phyloP scores from a whole-genome alignment of 768 basidiomycete species.

The Mycena venus region DNA sequence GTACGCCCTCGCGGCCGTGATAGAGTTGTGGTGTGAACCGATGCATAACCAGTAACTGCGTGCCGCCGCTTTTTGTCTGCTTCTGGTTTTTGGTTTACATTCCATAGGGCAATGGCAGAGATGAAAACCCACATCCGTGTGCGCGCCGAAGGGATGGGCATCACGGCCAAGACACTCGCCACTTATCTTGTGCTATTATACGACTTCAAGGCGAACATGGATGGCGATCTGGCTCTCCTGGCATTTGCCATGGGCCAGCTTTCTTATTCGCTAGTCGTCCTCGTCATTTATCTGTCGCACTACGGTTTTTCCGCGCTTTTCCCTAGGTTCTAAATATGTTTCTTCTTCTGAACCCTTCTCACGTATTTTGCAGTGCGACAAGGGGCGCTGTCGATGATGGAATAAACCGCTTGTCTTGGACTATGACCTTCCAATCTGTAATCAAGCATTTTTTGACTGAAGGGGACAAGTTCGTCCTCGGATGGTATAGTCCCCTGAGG shows the following conservation, averaged over 20 bases:
- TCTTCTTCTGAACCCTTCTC: not conserved
- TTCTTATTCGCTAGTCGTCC: conserved; percentile 73
- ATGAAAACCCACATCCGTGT: conserved; percentile 80
- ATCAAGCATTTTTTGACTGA: conserved; percentile 97
- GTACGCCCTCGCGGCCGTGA: conserved; percentile 81
- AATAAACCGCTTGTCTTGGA: conserved; percentile 74
- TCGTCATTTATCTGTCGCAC: conserved; percentile 65
- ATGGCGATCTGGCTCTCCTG: conserved; percentile 70
- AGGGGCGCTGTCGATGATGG: conserved; percentile 54
- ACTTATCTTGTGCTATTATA: conserved; percentile 78
- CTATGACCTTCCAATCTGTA: conserved; percentile 90
- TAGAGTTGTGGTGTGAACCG: conserved; percentile 89
- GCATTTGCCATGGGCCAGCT: conserved; percentile 92
- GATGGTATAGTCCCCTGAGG: conserved; percentile 83
- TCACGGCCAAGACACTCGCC: conserved; percentile 77
- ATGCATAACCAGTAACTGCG: conserved; percentile 76
- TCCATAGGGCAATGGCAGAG: conserved; percentile 74
- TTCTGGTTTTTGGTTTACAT: conserved; percentile 36
- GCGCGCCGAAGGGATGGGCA: conserved; percentile 87
- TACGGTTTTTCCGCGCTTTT: conserved; percentile 52
- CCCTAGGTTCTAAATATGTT: conserved; percentile 38
- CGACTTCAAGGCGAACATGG: conserved; percentile 49
- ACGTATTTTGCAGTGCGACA: conserved; percentile 1
- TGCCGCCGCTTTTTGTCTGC: not conserved
- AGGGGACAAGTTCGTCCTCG: conserved; percentile 92